phyloP scores from a whole-genome alignment of 495 filamentous ascomycete species.

The Clohesyomyces aquaticus region DNA sequence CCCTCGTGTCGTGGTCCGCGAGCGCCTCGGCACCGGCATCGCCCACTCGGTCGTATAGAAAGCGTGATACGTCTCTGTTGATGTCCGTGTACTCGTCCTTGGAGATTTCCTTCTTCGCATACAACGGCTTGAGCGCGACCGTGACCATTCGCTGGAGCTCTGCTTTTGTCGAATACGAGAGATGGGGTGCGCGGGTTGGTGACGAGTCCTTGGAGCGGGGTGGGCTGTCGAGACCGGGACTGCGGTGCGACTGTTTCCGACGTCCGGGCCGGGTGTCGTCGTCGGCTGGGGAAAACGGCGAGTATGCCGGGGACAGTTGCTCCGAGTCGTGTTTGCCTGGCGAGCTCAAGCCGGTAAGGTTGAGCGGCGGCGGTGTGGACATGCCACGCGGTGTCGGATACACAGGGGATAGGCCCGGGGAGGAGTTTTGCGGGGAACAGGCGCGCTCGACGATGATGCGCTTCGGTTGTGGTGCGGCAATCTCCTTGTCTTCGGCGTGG shows the following conservation, averaged over 20 bases:
- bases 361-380: slow-evolving; percentile 70
- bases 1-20: slow-evolving; percentile 58
- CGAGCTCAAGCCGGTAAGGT: slow-evolving; percentile 60
- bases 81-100: slow-evolving; percentile 86
- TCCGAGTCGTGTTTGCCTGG: slow-evolving; percentile 27
- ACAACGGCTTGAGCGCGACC: slow-evolving; percentile 74
- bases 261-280: slow-evolving; percentile 29
- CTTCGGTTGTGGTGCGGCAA: slow-evolving; percentile 35
- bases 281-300: slow-evolving; percentile 62
- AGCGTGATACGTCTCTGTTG: slow-evolving; percentile 79
- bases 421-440: slow-evolving; percentile 63
- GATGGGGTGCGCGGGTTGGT: slow-evolving; percentile 48
- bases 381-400: slow-evolving; percentile 70
- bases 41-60: slow-evolving; percentile 79
- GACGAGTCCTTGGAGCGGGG: slow-evolving; percentile 42
- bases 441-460: slow-evolving; percentile 45
- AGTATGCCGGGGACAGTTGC: slow-evolving; percentile 61
- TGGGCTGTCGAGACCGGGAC: slow-evolving; percentile 30
- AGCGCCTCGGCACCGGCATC: slow-evolving; percentile 56
- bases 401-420: slow-evolving; percentile 74
- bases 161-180: slow-evolving; percentile 74
- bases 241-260: slow-evolving; percentile 26
- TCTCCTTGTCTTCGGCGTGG: slow-evolving; percentile 39
- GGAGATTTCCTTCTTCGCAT: slow-evolving; percentile 66
- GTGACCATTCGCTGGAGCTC: slow-evolving; percentile 82